Conservation (phyloP, 1,284 basidiomycete species). For the Rugosomyces carneus region DNA sequence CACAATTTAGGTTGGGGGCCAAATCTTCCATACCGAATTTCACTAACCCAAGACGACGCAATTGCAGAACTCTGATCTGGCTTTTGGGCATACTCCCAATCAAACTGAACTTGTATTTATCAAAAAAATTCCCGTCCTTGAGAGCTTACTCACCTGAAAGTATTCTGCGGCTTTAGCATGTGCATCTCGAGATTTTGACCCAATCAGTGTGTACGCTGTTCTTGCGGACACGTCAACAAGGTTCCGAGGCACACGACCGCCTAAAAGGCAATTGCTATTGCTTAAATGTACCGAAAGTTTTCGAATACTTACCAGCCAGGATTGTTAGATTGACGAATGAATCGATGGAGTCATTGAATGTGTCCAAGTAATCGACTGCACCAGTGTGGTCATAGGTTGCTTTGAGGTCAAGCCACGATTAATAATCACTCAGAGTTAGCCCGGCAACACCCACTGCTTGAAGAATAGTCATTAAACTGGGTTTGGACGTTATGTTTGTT, state of each 20-base stretch:
- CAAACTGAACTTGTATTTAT: no score
- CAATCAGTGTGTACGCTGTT: constrained; percentile 42
- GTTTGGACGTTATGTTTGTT: constrained; percentile 50
- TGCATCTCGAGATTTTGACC: constrained; percentile 34
- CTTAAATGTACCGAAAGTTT: no score
- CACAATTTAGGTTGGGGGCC: no score
- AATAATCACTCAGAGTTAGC: no score
- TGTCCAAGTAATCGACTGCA: constrained; percentile 37
- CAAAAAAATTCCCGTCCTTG: no score
- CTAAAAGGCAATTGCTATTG: constrained; percentile 21
- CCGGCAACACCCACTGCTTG: constrained; percentile 45
- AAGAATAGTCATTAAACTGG: constrained; percentile 39
- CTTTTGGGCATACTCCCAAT: constrained; percentile 50
- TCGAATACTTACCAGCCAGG: constrained; percentile 37
- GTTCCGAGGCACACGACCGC: constrained; percentile 34
- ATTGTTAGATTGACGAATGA: constrained; percentile 37
- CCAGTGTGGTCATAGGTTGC: constrained; percentile 49
- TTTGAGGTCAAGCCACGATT: no score
- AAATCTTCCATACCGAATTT: no score
- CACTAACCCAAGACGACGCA: constrained; percentile 59
- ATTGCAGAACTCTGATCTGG: constrained; percentile 59
- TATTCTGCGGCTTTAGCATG: constrained; percentile 49
- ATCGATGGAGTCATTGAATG: constrained; percentile 36
- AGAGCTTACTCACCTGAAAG: constrained; percentile 32
- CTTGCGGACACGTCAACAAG: constrained; percentile 44